Percentiles rank a stretch among this genome's conserved stretches.
phyloP scores from a whole-genome alignment of 768 basidiomycete species.

The Tremella yokohamensis region DNA sequence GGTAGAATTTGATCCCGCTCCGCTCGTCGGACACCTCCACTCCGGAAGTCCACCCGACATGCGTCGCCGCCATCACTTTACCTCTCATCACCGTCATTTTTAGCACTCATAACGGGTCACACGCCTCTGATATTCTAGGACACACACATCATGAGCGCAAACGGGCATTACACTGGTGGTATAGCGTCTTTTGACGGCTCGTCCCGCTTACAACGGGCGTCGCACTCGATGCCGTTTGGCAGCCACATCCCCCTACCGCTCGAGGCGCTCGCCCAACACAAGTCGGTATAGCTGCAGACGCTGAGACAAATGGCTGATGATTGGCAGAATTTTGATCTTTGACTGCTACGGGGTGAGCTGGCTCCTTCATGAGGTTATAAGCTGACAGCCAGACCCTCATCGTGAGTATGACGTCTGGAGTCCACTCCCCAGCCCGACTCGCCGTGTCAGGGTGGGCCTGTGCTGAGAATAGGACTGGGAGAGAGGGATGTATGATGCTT shows the following conservation, averaged over 20 bases:
- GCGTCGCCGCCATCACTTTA: too few relatives aligned
- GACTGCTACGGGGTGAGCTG: slow-evolving; percentile 32
- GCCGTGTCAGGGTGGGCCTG: neutral
- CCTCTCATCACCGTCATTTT: too few relatives aligned
- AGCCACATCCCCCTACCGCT: neutral
- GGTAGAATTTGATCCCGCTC: too few relatives aligned
- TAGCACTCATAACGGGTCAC: too few relatives aligned
- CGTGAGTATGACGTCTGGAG: slow-evolving; percentile 3
- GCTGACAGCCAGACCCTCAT: slow-evolving; percentile 22
- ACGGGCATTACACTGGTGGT: neutral
- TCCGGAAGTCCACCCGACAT: too few relatives aligned
- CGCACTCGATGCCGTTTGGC: neutral
- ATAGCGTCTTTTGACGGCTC: neutral
- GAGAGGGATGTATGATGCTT: slow-evolving; percentile 16
- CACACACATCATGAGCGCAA: too few relatives aligned
- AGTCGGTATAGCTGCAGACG: neutral
- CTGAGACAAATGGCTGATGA: neutral
- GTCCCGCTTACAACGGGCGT: neutral
- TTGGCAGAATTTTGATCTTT: slow-evolving; percentile 23
- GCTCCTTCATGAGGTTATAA: neutral
- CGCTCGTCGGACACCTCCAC: too few relatives aligned
- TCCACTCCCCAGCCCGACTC: neutral
- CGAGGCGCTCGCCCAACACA: neutral
- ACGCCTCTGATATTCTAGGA: too few relatives aligned
- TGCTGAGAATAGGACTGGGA: slow-evolving; percentile 24